Percentiles rank a stretch among this genome's conserved stretches.
phyloP scores from a whole-genome alignment of 1,284 basidiomycete genomes.

The Trametes polyzona region DNA sequence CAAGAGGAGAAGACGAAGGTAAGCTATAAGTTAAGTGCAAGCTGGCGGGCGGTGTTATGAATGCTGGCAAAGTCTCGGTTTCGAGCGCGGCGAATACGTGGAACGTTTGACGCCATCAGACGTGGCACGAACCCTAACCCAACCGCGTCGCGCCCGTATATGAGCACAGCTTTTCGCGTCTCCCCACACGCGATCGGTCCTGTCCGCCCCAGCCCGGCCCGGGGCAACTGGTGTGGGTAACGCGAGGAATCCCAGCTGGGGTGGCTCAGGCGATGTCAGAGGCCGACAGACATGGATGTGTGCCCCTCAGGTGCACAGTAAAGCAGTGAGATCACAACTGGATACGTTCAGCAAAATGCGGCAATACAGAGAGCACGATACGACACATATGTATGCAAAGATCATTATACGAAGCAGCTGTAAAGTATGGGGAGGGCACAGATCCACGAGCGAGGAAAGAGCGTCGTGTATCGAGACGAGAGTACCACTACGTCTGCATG shows the following conservation, averaged over 20 bases:
- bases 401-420: neutral
- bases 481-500: slow-evolving; percentile 29
- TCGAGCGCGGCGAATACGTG: slow-evolving; percentile 25
- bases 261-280: no score
- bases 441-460: neutral
- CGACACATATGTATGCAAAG: neutral
- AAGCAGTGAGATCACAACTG: no score
- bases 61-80: neutral
- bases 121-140: slow-evolving; percentile 16
- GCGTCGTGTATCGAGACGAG: neutral
- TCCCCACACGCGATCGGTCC: neutral
- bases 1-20: slow-evolving; percentile 7
- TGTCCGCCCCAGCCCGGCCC: neutral
- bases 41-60: neutral
- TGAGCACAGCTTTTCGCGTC: slow-evolving; percentile 7
- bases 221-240: no score
- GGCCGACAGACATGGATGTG: no score
- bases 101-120: slow-evolving; percentile 2
- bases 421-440: neutral
- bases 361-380: slow-evolving; percentile 12
- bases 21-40: slow-evolving; percentile 25
- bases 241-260: no score
- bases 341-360: slow-evolving; percentile 10
- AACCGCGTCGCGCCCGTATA: slow-evolving; percentile 5
- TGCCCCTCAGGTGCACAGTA: no score